These are phyloP conservation scores for Hirsutella minnesotensis DNA, from an alignment of 2,329 filamentous ascomycete species.

Conservation along the genomic window DNA sequence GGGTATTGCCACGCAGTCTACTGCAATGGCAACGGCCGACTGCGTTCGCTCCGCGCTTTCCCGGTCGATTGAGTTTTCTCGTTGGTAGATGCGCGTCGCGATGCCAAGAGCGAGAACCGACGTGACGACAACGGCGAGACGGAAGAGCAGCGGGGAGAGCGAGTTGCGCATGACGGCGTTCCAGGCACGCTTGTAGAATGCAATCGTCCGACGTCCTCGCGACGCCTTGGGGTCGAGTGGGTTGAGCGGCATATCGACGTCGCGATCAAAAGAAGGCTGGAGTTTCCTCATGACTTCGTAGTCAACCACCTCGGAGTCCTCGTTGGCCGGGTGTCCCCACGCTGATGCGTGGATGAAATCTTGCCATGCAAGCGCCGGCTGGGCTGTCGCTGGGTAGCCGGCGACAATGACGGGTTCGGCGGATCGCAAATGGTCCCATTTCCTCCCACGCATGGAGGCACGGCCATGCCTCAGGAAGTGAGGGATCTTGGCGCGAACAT, in stretches of 20 bases:
- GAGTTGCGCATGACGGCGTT: constrained; percentile 64
- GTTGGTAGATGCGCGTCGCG: constrained; percentile 59
- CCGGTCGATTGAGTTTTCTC: constrained; percentile 33
- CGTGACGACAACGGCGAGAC: constrained; percentile 70
- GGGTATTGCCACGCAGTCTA: constrained; percentile 78
- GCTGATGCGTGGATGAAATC: constrained; percentile 41
- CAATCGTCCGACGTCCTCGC: constrained; percentile 16
- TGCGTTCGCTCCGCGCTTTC: constrained; percentile 53
- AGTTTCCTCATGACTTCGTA: constrained; percentile 31
- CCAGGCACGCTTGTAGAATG: constrained; percentile 46
- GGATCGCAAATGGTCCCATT: constrained; percentile 49
- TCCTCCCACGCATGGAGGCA: constrained; percentile 32
- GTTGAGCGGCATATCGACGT: constrained; percentile 20
- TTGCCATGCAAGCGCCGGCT: constrained; percentile 35
- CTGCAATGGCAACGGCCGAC: constrained; percentile 75
- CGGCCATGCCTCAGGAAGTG: constrained; percentile 35
- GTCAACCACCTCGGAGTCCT: constrained; percentile 36
- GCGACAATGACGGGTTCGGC: constrained; percentile 48
- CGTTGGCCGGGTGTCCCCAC: constrained; percentile 34
- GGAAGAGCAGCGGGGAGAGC: constrained; percentile 74
- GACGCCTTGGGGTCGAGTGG: constrained; percentile 15
- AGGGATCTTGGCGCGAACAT: constrained; percentile 26
- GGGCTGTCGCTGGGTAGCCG: constrained; percentile 27
- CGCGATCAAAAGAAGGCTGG: constrained; percentile 34
- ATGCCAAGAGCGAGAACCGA: constrained; percentile 73